Percentiles rank a stretch among this genome's conserved stretches.
These are phyloP conservation scores for Dryas alaskensis DNA, from an alignment of 306 rosid genomes.

Conservation along the genomic window DNA sequence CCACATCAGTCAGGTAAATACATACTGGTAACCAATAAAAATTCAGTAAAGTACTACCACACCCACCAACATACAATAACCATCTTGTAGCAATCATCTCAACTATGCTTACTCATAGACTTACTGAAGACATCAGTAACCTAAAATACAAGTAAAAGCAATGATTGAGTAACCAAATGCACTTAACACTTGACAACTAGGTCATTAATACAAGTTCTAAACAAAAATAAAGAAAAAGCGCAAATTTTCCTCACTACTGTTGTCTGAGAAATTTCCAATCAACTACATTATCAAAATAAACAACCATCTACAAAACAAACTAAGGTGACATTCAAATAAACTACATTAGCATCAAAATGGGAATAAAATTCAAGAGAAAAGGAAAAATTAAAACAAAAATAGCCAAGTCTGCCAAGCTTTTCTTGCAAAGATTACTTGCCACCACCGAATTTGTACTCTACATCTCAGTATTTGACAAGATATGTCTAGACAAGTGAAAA, in stretches of 20 bases:
- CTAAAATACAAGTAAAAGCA: not conserved
- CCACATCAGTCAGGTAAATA: not conserved
- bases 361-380: not conserved
- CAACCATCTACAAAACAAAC: not conserved
- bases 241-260: not conserved
- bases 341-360: not conserved
- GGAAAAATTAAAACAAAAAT: not conserved
- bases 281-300: not conserved
- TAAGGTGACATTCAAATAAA: not conserved
- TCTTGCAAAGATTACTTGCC: not conserved
- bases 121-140: not conserved
- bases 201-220: not conserved
- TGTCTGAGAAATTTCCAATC: not conserved
- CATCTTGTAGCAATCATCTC: not conserved
- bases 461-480: not conserved
- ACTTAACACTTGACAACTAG: not conserved
- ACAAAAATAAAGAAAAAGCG: not conserved
- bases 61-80: not conserved
- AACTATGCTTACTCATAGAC: not conserved
- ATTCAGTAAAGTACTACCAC: not conserved
- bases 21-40: not conserved
- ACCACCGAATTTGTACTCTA: not conserved
- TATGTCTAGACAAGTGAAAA: not conserved
- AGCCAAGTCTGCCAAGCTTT: not conserved
- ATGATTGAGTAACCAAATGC: no score